A percentile compares a stretch with the other conserved stretches of the same genome.
Conservation (phyloP, 441 rosid genomes). For the Metrosideros polymorpha region DNA sequence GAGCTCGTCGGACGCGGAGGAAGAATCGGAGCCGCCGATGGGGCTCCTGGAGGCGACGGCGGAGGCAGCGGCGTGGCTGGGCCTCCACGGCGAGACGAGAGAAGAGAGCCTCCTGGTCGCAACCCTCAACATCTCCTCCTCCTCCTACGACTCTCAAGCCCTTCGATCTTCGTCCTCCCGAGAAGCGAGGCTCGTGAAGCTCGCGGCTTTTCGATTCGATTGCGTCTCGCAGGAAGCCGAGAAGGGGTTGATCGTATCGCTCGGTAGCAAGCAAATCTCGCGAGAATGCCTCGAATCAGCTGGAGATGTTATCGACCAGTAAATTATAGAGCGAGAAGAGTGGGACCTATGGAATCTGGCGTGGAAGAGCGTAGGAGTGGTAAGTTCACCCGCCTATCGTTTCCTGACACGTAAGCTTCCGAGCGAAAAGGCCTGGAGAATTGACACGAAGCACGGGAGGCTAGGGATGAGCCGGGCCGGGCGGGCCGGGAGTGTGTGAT, state of each 20-base stretch:
- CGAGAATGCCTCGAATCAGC: not conserved
- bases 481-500: not conserved
- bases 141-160: not conserved
- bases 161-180: not conserved
- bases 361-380: not conserved
- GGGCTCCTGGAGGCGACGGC: not conserved
- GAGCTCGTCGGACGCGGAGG: not conserved
- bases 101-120: constrained; percentile 1
- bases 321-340: not conserved
- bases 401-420: not conserved
- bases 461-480: not conserved
- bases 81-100: not conserved
- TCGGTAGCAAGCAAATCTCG: not conserved
- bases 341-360: not conserved
- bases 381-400: not conserved
- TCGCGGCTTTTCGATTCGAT: not conserved
- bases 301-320: not conserved
- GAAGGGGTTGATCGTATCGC: not conserved
- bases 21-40: not conserved
- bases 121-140: constrained; percentile 1
- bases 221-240: not conserved
- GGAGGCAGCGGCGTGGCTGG: not conserved
- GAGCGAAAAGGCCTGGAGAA: not conserved
- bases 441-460: not conserved
- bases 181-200: not conserved